Percentiles rank a stretch among this genome's conserved stretches.
phyloP scores from a whole-genome alignment of 1,284 basidiomycete species.

The Pisolithus thermaeus region DNA sequence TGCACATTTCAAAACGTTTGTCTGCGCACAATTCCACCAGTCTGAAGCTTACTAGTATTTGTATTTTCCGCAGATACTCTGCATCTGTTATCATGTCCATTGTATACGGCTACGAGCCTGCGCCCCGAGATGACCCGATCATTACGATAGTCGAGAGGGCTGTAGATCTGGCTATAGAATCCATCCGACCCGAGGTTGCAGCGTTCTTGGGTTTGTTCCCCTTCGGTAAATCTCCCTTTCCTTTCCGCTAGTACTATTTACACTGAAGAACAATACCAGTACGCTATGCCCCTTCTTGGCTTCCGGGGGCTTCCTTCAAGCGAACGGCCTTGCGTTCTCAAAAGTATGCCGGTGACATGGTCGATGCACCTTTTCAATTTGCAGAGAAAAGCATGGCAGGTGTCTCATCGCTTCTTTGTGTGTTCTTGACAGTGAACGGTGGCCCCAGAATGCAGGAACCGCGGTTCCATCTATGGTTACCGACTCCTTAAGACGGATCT shows the following conservation, averaged over 20 bases:
- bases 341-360: conserved; percentile 21
- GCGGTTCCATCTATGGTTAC: conserved; percentile 26
- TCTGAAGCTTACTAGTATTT: background rate
- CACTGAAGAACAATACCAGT: conserved; percentile 10
- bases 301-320: conserved; percentile 24
- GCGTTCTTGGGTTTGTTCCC: conserved; percentile 25
- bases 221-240: conserved; percentile 14
- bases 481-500: conserved; percentile 14
- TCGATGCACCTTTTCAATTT: conserved; percentile 24
- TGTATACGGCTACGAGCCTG: conserved; percentile 25
- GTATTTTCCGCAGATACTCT: conserved; percentile 17
- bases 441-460: conserved; percentile 19
- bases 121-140: conserved; percentile 22
- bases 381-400: conserved; percentile 20
- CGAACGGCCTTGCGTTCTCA: conserved; percentile 19
- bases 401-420: background rate
- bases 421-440: background rate
- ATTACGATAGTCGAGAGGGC: conserved; percentile 19
- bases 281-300: conserved; percentile 22
- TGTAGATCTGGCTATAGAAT: conserved; percentile 14
- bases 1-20: conserved; percentile 23
- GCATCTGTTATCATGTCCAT: conserved; percentile 25
- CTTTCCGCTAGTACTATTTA: background rate
- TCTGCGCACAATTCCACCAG: background rate
- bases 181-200: conserved; percentile 22